These are phyloP conservation scores for Aspergillus affinis DNA, from an alignment of 495 filamentous ascomycete species.

Conservation along the genomic window DNA sequence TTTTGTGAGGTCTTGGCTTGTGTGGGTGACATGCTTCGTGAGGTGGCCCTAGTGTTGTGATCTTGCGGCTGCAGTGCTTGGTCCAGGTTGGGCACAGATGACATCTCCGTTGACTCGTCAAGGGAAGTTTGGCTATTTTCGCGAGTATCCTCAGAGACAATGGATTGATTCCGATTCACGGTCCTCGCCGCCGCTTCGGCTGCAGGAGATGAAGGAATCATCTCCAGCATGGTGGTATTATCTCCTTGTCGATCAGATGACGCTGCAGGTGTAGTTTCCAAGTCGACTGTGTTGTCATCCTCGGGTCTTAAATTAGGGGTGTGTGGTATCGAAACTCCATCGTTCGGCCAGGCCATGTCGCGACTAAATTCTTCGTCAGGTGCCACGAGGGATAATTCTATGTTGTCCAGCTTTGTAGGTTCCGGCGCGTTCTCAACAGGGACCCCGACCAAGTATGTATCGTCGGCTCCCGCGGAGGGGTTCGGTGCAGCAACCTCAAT, in stretches of 20 bases:
- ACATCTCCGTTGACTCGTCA: slow-evolving; percentile 29
- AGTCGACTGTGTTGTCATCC: slow-evolving; percentile 21
- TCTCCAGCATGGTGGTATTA: slow-evolving; percentile 60
- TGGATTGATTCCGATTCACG: slow-evolving; percentile 32
- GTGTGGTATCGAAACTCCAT: slow-evolving; percentile 47
- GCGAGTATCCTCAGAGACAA: slow-evolving; percentile 16
- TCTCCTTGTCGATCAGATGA: slow-evolving; percentile 31
- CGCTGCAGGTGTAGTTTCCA: slow-evolving; percentile 26
- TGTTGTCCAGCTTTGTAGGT: slow-evolving; percentile 22
- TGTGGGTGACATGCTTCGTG: slow-evolving; percentile 37
- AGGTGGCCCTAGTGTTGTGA: slow-evolving; percentile 25
- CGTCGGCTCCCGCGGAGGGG: slow-evolving; percentile 33
- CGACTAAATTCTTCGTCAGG: slow-evolving; percentile 25
- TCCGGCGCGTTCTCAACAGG: slow-evolving; percentile 24
- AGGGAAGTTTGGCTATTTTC: slow-evolving; percentile 26
- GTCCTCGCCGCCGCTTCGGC: slow-evolving; percentile 61
- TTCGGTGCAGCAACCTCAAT: slow-evolving; percentile 37
- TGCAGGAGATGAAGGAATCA: slow-evolving; percentile 64
- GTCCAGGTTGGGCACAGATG: slow-evolving; percentile 23
- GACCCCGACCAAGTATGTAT: slow-evolving; percentile 45
- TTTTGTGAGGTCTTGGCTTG: slow-evolving; percentile 37
- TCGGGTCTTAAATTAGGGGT: slow-evolving; percentile 33
- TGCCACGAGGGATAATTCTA: slow-evolving; percentile 31
- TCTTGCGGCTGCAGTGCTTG: slow-evolving; percentile 35
- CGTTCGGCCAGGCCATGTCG: slow-evolving; percentile 14